Conservation (phyloP, 768 basidiomycete species). For the Suillus subalutaceus region DNA sequence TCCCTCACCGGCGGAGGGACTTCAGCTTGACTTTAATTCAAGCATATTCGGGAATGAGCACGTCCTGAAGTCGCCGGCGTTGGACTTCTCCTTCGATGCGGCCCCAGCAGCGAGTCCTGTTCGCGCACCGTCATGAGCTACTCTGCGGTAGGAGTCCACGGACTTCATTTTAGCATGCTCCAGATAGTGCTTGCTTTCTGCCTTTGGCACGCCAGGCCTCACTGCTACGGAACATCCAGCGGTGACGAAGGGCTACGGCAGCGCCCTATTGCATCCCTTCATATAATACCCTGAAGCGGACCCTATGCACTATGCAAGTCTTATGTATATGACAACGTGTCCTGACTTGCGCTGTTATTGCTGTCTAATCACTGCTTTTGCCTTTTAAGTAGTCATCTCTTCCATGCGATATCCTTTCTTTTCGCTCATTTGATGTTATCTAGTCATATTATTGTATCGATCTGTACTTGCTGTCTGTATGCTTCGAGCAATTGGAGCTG, state of each 20-base stretch:
- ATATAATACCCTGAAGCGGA: constrained; percentile 7
- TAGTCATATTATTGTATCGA: background rate
- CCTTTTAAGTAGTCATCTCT: background rate
- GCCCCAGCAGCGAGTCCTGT: background rate
- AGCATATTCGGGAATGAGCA: background rate
- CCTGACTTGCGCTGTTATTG: constrained; percentile 8
- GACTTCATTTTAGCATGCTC: background rate
- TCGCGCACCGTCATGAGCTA: background rate
- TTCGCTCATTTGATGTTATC: background rate
- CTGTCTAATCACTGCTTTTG: background rate
- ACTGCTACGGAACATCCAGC: constrained; percentile 10
- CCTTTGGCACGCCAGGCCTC: constrained; percentile 12
- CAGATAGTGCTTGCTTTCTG: background rate
- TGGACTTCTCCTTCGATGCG: constrained; percentile 1
- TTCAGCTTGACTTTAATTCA: constrained; percentile 10
- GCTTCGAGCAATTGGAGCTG: background rate
- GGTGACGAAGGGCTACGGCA: constrained; percentile 6
- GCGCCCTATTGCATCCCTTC: background rate
- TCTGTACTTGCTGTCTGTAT: background rate
- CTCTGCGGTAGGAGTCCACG: background rate
- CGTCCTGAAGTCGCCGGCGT: background rate
- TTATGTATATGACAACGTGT: constrained; percentile 5
- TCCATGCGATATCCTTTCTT: background rate
- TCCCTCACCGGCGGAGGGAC: constrained; percentile 8
- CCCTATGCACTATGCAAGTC: background rate